Percentiles rank a stretch among this genome's conserved stretches.
phyloP scores from a whole-genome alignment of 768 basidiomycete genomes.

The Russula lepida region DNA sequence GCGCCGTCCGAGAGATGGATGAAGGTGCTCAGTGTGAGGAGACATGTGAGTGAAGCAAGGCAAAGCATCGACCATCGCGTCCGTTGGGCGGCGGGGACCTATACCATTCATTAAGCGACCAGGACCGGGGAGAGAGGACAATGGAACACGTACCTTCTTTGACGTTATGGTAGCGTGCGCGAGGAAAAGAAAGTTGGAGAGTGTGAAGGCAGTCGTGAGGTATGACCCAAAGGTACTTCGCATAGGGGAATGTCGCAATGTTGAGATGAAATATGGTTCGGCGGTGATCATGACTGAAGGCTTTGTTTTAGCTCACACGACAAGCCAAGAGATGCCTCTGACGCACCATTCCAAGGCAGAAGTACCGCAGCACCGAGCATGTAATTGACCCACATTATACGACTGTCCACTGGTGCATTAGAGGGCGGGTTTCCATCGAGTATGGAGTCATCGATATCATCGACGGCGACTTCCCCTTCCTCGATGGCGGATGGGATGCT shows the following conservation, averaged over 20 bases:
- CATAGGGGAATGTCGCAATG: constrained; percentile 52
- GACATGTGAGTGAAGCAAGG: constrained; percentile 45
- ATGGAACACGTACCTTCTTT: constrained; percentile 44
- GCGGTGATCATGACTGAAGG: constrained; percentile 74
- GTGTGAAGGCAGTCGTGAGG: constrained; percentile 42
- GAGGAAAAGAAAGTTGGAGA: constrained; percentile 59
- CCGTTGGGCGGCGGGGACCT: constrained; percentile 56
- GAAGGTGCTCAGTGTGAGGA: constrained; percentile 62
- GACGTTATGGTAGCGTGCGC: constrained; percentile 65
- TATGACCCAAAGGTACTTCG: constrained; percentile 41
- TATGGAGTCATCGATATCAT: constrained; percentile 7
- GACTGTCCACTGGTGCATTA: constrained; percentile 31
- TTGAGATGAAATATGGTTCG: constrained; percentile 69
- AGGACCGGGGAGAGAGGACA: neutral
- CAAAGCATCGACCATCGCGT: constrained; percentile 44
- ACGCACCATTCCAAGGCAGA: constrained; percentile 83
- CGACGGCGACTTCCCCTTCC: constrained; percentile 1
- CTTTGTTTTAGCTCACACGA: neutral
- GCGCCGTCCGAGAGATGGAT: constrained; percentile 41
- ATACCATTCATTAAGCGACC: neutral
- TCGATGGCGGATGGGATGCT: constrained; percentile 6
- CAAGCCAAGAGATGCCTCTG: neutral
- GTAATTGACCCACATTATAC: constrained; percentile 58
- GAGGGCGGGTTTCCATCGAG: neutral
- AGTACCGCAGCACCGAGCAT: constrained; percentile 71